Evolutionary conservation across 2,329 filamentous ascomycete genomes (phyloP), one percentile per base, ranked within the genome.

Genomic region (Botrytis hyacinthi): DNA sequence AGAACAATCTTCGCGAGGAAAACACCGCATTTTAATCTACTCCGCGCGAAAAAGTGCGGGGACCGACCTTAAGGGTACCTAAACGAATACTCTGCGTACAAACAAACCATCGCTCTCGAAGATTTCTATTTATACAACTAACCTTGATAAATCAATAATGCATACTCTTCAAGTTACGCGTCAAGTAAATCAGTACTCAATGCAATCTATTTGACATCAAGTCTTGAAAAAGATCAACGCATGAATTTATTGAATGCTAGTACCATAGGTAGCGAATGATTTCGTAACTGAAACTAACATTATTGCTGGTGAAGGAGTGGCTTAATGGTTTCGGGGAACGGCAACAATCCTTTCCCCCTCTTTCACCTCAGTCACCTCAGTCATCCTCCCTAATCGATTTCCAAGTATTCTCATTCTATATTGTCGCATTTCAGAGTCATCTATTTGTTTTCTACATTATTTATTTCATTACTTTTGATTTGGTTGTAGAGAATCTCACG

Each of bases 231-330:
- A 46, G 65, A 67, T 54, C 26, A 42, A 68, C 35, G 46, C 35
- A 40, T 62, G 60, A 62, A 62, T 62, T 18, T 29, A 57, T 32
- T 65, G 46, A 29, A 40, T 51, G 26, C 32, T 51, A 54, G n/a
- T n/a, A n/a, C n/a, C n/a, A n/a, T n/a, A n/a, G 37, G 7, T 37
- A 37, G 46, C 65, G 65, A 68, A 68, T 68, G 65, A 68, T 54
- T 67, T 54, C 46, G 35, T 68, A 54, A 40, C 35, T 68, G 65
- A 54, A 68, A 67, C 65, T 67, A 46, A 65, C 40, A 65, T 32
- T 48, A 66, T 40, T 54, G 46, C 32, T 8, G 65, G 18, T 37
- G 26, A 51, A 51, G 63, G 32, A 46, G 63, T 51, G 63, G 63
- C 63, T 67, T 22, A 37, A n/a, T 67, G 44, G 63, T 67, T 51